Percentiles rank a stretch among this genome's conserved stretches.
phyloP scores from a whole-genome alignment of 768 basidiomycete genomes.

The Suillus cothurnatus region DNA sequence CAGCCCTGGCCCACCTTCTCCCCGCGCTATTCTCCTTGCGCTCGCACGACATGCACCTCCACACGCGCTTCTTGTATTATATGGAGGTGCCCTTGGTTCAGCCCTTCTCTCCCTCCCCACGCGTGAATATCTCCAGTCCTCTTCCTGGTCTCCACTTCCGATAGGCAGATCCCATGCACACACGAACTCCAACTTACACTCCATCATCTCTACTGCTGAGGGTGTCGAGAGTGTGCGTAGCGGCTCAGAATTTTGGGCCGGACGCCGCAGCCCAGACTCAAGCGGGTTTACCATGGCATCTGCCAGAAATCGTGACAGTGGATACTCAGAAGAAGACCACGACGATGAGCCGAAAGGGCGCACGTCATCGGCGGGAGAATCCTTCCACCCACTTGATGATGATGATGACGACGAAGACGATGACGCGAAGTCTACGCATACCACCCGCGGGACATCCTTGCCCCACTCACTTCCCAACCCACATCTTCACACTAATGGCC shows the following conservation, averaged over 20 bases:
- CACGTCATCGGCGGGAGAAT: slow-evolving; percentile 25
- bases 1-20: slow-evolving; percentile 51
- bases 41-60: slow-evolving; percentile 65
- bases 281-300: slow-evolving; percentile 9
- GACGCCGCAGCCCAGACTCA: slow-evolving; percentile 22
- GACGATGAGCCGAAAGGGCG: background rate
- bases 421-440: slow-evolving; percentile 24
- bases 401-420: slow-evolving; percentile 24
- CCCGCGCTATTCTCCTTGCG: slow-evolving; percentile 77
- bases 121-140: slow-evolving; percentile 84
- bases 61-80: slow-evolving; percentile 78
- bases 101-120: slow-evolving; percentile 83
- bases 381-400: slow-evolving; percentile 36
- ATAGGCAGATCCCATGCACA: slow-evolving; percentile 23
- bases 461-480: slow-evolving; percentile 18
- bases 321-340: slow-evolving; percentile 13
- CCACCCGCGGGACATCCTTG: slow-evolving; percentile 6
- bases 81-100: slow-evolving; percentile 80
- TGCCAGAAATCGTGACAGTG: slow-evolving; percentile 20
- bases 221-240: slow-evolving; percentile 54
- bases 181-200: slow-evolving; percentile 16
- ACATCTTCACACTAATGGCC: background rate
- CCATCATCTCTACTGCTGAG: slow-evolving; percentile 19
- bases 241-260: slow-evolving; percentile 80
- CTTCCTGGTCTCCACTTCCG: slow-evolving; percentile 58